Conservation (phyloP, 331 rosid species). For the Ulmus americana region DNA sequence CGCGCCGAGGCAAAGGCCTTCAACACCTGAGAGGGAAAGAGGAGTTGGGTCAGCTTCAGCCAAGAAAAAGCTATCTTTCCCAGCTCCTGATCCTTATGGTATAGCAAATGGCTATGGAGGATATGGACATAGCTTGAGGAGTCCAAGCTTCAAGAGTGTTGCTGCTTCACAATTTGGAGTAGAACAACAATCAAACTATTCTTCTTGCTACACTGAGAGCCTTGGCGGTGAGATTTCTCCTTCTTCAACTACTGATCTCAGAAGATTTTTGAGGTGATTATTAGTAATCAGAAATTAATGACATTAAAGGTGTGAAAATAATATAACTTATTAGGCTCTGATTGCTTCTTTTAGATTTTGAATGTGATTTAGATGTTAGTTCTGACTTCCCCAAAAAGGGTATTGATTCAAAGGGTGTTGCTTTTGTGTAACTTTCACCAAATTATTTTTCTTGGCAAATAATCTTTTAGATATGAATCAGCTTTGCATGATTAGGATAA, state of each 20-base stretch:
- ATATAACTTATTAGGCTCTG: conserved; percentile 19
- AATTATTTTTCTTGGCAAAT: neutral
- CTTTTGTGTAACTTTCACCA: neutral
- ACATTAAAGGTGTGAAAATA: conserved; percentile 6
- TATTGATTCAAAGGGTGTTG: neutral
- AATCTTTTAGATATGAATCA: neutral
- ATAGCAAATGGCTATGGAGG: conserved; percentile 49
- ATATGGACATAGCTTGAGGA: conserved; percentile 62
- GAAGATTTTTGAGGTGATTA: conserved; percentile 81
- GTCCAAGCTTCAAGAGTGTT: conserved; percentile 94
- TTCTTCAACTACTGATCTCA: conserved; percentile 73
- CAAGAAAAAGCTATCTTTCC: conserved; percentile 81
- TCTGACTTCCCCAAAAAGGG: conserved; percentile 18
- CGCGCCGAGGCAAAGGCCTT: conserved; percentile 86
- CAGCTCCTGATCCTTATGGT: conserved; percentile 61
- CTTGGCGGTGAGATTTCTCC: conserved; percentile 88
- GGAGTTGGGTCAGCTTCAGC: conserved; percentile 46
- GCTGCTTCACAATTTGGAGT: conserved; percentile 50
- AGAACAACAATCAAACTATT: conserved; percentile 83
- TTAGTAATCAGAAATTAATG: conserved; percentile 14
- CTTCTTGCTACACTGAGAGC: conserved; percentile 87
- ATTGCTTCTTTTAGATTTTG: conserved; percentile 5
- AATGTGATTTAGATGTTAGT: conserved; percentile 11
- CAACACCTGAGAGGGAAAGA: conserved; percentile 81
- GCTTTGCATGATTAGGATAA: conserved; percentile 13